Evolutionary conservation across 176 grass and related monocot genomes (phyloP), one percentile per base, ranked within the genome.

Genomic region (Echinochloa phyllopogon): DNA sequence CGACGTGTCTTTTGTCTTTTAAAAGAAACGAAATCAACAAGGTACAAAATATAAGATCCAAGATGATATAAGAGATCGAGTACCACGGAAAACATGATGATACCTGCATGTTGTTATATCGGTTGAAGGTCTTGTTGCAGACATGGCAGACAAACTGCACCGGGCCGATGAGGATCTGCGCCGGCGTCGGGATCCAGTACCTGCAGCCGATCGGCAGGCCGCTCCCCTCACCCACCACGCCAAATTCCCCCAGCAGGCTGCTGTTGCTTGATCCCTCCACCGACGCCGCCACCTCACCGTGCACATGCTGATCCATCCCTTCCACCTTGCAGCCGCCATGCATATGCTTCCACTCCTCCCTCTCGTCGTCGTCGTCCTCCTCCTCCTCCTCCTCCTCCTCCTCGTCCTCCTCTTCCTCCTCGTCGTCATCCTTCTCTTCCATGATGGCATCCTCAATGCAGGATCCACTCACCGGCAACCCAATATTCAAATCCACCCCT

Each of bases 21-120:
- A 8, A 8, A 44, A 20, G 20, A 11, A 5, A 10, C 43, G 41
- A 44, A 39, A 65, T 65, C 42, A 73, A 18, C 37, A 33, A 7
- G 39, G 27, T 14, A 69, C n/a, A 55, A 15, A 55, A 3, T 60
- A 16, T 14, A 37, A 50, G 13, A 50, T 79, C 39, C 14, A 79
- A 59, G 65, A n/a, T 39, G 51, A 53, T 53, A 58, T 18, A 40
- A 1, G 16, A 25, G 41, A n/a, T n/a, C n/a, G n/a, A 73, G 29
- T 33, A 33, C 6, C 48, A 33, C 3, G 11, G 43, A 48, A 36
- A 63, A 38, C 73, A 23, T 77, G 18, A 7, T 20, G 18, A 42
- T 90, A 98, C 95, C 95, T 95, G 95, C 93, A 98, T 90, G 64
- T 98, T 98, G 57, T 98, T 98, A 81, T 98, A 94, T 86, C 95